A percentile compares a stretch with the other conserved stretches of the same genome.
These are phyloP conservation scores for Massarina eburnea DNA, from an alignment of 2,329 filamentous ascomycete genomes.

Conservation along the genomic window DNA sequence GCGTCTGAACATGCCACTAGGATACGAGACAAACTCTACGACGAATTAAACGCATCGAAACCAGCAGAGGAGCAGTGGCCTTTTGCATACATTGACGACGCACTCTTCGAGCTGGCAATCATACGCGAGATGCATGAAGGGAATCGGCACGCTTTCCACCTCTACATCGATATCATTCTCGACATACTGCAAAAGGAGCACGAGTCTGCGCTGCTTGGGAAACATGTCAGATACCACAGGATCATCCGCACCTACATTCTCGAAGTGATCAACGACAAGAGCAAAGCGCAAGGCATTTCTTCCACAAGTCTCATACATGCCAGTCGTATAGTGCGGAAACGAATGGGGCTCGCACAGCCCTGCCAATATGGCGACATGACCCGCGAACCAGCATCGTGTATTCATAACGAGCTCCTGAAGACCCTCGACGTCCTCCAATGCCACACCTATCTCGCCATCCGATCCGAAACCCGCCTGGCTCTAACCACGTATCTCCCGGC, in stretches of 20 bases:
- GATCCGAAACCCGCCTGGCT: not conserved
- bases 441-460: constrained; percentile 1
- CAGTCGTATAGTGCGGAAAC: not conserved
- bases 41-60: too few species aligned
- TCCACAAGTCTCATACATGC: not conserved
- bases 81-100: too few species aligned
- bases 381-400: too few species aligned
- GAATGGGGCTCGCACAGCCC: not conserved
- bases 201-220: not conserved
- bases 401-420: not conserved
- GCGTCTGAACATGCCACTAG: too few species aligned
- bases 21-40: too few species aligned
- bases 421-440: not conserved
- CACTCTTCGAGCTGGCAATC: too few species aligned
- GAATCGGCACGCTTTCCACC: not conserved
- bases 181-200: not conserved
- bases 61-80: too few species aligned
- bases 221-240: not conserved
- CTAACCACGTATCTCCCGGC: not conserved
- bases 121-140: not conserved
- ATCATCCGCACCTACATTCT: not conserved
- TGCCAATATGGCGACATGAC: not conserved
- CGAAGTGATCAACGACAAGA: not conserved
- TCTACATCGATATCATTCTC: not conserved
- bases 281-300: not conserved